These are phyloP conservation scores for Xylaria sp. DNA, from an alignment of 2,329 filamentous ascomycete species.

Conservation along the genomic window DNA sequence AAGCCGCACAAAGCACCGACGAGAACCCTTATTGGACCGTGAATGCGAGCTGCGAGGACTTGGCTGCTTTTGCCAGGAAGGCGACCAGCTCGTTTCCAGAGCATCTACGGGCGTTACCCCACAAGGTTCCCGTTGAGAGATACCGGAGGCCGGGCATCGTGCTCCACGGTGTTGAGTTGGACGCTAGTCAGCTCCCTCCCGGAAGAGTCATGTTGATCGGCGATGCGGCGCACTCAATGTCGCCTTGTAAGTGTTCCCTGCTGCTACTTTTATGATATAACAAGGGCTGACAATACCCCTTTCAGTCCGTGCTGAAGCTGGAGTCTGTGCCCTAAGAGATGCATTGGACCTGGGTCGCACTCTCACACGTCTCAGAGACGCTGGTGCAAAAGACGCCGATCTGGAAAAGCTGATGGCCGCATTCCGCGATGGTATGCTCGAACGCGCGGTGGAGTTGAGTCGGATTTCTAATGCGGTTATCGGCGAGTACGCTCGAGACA, in stretches of 20 bases:
- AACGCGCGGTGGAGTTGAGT: slow-evolving; percentile 8
- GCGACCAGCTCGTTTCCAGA: slow-evolving; percentile 6
- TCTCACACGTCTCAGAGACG: not conserved
- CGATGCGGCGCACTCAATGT: slow-evolving; percentile 22
- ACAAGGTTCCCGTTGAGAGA: slow-evolving; percentile 10
- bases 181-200: not conserved
- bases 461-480: slow-evolving; percentile 12
- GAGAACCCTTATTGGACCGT: slow-evolving; percentile 14
- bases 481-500: slow-evolving; percentile 13
- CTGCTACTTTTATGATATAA: not conserved
- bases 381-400: not conserved
- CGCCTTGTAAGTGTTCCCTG: slow-evolving; percentile 15
- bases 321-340: slow-evolving; percentile 21
- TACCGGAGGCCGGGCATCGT: slow-evolving; percentile 1
- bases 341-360: slow-evolving; percentile 17
- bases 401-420: not conserved
- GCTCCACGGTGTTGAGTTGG: slow-evolving; percentile 9
- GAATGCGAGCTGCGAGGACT: slow-evolving; percentile 11
- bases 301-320: slow-evolving; percentile 26
- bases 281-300: not conserved
- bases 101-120: not conserved
- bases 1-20: not conserved
- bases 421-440: slow-evolving; percentile 21
- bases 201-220: not conserved
- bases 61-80: slow-evolving; percentile 17